These are phyloP conservation scores for Neohortaea acidophila DNA, from an alignment of 495 filamentous ascomycete species.

Conservation along the genomic window DNA sequence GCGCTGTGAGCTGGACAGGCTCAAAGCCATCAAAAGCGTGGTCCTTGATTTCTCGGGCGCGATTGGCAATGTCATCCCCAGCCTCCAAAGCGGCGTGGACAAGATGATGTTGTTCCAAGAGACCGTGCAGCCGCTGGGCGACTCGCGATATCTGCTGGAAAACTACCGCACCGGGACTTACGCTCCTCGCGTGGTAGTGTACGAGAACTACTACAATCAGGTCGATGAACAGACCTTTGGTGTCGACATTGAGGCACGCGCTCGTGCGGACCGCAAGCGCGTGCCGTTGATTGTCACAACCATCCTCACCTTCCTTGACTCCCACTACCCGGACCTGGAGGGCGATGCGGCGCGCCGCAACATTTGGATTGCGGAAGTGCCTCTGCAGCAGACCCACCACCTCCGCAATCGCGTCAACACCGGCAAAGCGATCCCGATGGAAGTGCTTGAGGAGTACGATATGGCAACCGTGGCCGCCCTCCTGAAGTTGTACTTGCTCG, in stretches of 20 bases:
- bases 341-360: slow-evolving; percentile 84
- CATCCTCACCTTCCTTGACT: slow-evolving; percentile 83
- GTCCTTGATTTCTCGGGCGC: slow-evolving; percentile 95
- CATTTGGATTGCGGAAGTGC: slow-evolving; percentile 90
- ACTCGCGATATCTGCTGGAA: slow-evolving; percentile 90
- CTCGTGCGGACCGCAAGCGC: slow-evolving; percentile 82
- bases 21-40: slow-evolving; percentile 96
- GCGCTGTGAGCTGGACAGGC: slow-evolving; percentile 85
- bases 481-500: slow-evolving; percentile 88
- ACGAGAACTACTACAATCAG: slow-evolving; percentile 98
- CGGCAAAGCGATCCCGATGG: slow-evolving; percentile 63
- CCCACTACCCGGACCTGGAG: slow-evolving; percentile 93
- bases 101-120: slow-evolving; percentile 99
- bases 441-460: slow-evolving; percentile 70
- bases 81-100: slow-evolving; percentile 84
- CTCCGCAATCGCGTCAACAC: slow-evolving; percentile 72
- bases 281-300: slow-evolving; percentile 88
- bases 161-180: slow-evolving; percentile 93
- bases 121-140: slow-evolving; percentile 82
- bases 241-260: slow-evolving; percentile 87
- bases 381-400: slow-evolving; percentile 69
- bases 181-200: slow-evolving; percentile 76
- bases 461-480: slow-evolving; percentile 86
- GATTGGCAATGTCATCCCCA: slow-evolving; percentile 95
- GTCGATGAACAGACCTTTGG: slow-evolving; percentile 97